Evolutionary conservation across 2,329 filamentous ascomycete genomes (phyloP).

Genomic region (Cryphonectria japonica): DNA sequence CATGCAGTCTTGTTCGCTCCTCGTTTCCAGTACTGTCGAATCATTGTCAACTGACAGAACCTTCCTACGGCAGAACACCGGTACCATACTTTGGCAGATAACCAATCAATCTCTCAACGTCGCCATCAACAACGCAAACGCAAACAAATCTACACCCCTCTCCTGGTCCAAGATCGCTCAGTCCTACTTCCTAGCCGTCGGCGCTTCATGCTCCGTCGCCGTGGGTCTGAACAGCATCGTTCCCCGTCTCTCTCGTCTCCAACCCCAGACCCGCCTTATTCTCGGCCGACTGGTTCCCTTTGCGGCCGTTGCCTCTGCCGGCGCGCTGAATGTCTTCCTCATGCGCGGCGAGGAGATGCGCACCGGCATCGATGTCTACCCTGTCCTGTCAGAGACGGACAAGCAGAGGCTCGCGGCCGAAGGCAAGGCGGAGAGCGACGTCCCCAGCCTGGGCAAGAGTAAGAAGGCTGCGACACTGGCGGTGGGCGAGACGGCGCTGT

Average conservation of each 20-base stretch:
- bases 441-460: constrained; percentile 80
- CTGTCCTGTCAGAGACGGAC: constrained; percentile 73
- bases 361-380: constrained; percentile 89
- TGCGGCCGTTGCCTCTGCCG: constrained; percentile 89
- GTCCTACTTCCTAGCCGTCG: constrained; percentile 90
- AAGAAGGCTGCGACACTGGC: constrained; percentile 86
- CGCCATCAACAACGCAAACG: constrained; percentile 95
- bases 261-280: constrained; percentile 74
- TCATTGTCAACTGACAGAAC: constrained; percentile 4
- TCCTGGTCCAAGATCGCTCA: constrained; percentile 79
- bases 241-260: constrained; percentile 76
- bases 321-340: constrained; percentile 91
- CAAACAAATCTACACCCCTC: constrained; percentile 94
- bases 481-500: constrained; percentile 90
- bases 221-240: constrained; percentile 90
- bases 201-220: constrained; percentile 91
- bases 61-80: constrained; percentile 61
- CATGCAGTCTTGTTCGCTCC: constrained; percentile 32
- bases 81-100: constrained; percentile 92
- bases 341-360: constrained; percentile 98
- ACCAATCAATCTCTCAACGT: constrained; percentile 98
- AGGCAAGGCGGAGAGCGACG: constrained; percentile 66
- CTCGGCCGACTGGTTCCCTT: constrained; percentile 92
- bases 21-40: neutral
- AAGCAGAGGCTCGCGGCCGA: constrained; percentile 59